A percentile compares a stretch with the other conserved stretches of the same genome.
These are phyloP conservation scores for Sugiyamaella grinbergsii DNA, from an alignment of 1,139 yeast species.

Conservation along the genomic window DNA sequence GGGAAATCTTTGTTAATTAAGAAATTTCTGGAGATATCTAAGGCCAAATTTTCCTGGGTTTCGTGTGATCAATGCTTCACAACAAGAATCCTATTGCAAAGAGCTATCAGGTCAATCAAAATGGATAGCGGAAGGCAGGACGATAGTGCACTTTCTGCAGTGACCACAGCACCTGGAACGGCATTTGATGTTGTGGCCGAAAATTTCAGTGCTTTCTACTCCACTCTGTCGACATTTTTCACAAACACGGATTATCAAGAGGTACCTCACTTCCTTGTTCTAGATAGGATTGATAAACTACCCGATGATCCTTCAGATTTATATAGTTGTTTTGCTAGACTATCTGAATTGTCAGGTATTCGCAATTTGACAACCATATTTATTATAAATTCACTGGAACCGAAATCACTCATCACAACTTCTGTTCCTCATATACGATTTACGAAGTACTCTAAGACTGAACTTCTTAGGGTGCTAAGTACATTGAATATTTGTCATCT, in stretches of 20 bases:
- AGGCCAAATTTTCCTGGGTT: conserved; percentile 35
- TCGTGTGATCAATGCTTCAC: conserved; percentile 44
- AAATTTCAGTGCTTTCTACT: conserved; percentile 51
- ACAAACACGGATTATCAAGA: conserved; percentile 40
- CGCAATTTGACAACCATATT: conserved; percentile 42
- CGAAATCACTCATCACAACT: conserved; percentile 50
- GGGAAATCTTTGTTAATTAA: conserved; percentile 40
- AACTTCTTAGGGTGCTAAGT: conserved; percentile 47
- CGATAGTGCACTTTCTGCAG: neutral
- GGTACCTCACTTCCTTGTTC: conserved; percentile 53
- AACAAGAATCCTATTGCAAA: conserved; percentile 41
- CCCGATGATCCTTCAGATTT: conserved; percentile 53
- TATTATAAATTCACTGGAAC: conserved; percentile 48
- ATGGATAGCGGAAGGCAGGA: conserved; percentile 25
- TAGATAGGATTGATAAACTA: conserved; percentile 61
- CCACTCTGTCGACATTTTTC: conserved; percentile 48
- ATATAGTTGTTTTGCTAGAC: conserved; percentile 50
- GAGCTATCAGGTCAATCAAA: conserved; percentile 39
- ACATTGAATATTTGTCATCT: conserved; percentile 12
- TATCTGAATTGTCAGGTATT: conserved; percentile 47
- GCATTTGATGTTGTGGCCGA: conserved; percentile 45
- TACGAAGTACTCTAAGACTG: conserved; percentile 49
- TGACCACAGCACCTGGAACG: conserved; percentile 16
- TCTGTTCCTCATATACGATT: conserved; percentile 55
- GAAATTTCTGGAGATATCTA: conserved; percentile 27